Base-by-base conservation (phyloP, 257 asterid genomes). In the Fraxinus excelsior region DNA sequence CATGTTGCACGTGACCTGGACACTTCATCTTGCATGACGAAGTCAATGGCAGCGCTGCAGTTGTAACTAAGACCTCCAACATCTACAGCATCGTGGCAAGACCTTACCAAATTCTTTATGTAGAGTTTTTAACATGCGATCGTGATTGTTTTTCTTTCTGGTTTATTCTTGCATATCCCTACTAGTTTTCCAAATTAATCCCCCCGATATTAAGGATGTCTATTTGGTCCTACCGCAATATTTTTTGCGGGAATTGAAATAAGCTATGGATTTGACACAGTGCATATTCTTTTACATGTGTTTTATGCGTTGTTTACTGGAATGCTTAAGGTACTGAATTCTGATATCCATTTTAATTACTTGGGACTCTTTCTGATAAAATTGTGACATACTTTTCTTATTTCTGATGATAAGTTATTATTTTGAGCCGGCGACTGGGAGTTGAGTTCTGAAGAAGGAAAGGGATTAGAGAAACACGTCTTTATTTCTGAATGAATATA, bases 1-100 rank as follows among this genome's bases (percentile, higher is more conserved):
- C 91, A 83, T 1, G 89, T 85, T 1, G 91, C 96, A 5, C 96
- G 90, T 14, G 93, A 91, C 29, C 64, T 93, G 77, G 99, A 96
- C 85, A 91, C 97, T 56, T 77, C 90, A 69, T 96, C 99, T 0
- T 96, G 99, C 90, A 73, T 86, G 91, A 93, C 95, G 6, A 96
- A 93, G 85, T 83, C 99, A 0, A 80, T 93, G 94, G 96, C 94
- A 1, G 95, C 88, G 32, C 78, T 96, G 70, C 94, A 89, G 74
- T 82, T 96, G 87, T 95, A 81, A 84, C 53, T 70, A 38, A 23
- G 73, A 62, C 34, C 19, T 62, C 16, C 58, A 40, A 51, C 44
- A 37, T 34, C 35, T 12, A 62, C 62, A 71, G 58, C 32, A 53
- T 53, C 64, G 25, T n/a, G 64, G 64, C 64, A 53, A 53, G 64